Conservation (phyloP, 169 alveolate species). For the Neospora caninum region DNA sequence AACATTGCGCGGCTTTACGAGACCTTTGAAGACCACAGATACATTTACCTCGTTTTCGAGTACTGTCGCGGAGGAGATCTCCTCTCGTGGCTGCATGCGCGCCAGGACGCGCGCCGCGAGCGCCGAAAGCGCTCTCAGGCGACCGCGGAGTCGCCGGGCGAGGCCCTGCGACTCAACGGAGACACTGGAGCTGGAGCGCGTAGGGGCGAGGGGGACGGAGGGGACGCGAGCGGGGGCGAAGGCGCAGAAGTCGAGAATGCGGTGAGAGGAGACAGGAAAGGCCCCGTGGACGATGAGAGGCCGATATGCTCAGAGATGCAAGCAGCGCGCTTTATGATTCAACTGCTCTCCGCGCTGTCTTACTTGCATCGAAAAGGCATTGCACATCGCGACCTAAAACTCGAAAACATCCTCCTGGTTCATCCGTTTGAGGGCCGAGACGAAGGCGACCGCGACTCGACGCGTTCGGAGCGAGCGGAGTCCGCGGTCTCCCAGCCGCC, state of each 20-base stretch:
- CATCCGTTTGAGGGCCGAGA: slow-evolving; percentile 62
- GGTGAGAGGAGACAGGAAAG: neutral
- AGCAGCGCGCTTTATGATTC: slow-evolving; percentile 73
- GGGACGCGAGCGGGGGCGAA: neutral
- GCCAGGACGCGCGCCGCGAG: slow-evolving; percentile 19
- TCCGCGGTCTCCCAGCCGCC: neutral
- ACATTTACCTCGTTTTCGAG: slow-evolving; percentile 52
- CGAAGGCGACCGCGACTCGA: neutral
- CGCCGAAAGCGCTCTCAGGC: neutral
- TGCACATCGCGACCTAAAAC: slow-evolving; percentile 78
- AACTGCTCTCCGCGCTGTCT: slow-evolving; percentile 74
- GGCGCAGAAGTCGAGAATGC: neutral
- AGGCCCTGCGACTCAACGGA: neutral
- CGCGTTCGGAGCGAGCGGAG: neutral
- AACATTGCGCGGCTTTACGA: slow-evolving; percentile 88
- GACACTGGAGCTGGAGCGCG: neutral
- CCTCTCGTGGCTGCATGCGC: slow-evolving; percentile 61
- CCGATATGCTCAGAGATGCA: slow-evolving; percentile 51
- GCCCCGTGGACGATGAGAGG: neutral
- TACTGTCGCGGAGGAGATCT: slow-evolving; percentile 64
- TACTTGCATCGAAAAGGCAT: slow-evolving; percentile 76
- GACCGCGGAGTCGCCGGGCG: neutral
- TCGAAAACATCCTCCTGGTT: slow-evolving; percentile 73
- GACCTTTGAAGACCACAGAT: slow-evolving; percentile 84
- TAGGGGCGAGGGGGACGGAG: neutral